Percentiles rank a stretch among this genome's conserved stretches.
Evolutionary conservation across 805 yeast species (phyloP).

Genomic region (Wickerhamomyces pijperi): DNA sequence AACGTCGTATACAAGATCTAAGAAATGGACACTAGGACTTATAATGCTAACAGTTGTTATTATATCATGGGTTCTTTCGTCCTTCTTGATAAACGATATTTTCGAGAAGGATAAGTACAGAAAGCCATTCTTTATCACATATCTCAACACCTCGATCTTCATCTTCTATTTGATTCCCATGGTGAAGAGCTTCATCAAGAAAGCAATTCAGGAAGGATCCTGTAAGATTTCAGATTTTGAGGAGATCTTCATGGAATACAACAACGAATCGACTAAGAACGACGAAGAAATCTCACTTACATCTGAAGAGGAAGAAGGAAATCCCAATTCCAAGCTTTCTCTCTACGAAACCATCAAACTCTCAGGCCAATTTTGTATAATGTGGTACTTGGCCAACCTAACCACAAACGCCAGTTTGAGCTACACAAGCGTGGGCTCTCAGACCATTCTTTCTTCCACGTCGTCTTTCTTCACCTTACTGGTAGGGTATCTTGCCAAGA

Average conservation of each 20-base stretch:
- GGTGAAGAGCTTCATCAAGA: conserved; percentile 16
- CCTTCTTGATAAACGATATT: conserved; percentile 70
- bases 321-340: conserved; percentile 22
- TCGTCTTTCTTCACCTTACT: conserved; percentile 86
- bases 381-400: conserved; percentile 88
- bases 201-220: conserved; percentile 20
- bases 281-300: conserved; percentile 20
- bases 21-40: conserved; percentile 67
- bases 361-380: conserved; percentile 69
- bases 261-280: conserved; percentile 5
- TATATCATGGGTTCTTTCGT: conserved; percentile 81
- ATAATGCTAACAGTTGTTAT: conserved; percentile 66
- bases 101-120: conserved; percentile 61
- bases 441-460: conserved; percentile 86
- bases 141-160: conserved; percentile 81
- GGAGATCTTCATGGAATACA: conserved; percentile 8
- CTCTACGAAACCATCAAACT: conserved; percentile 58
- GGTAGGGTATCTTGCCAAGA: conserved; percentile 61
- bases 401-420: conserved; percentile 80
- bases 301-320: conserved; percentile 6
- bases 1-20: conserved; percentile 8
- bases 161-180: conserved; percentile 65
- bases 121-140: conserved; percentile 89
- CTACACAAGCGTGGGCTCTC: conserved; percentile 88
- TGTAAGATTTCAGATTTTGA: conserved; percentile 16